Conservation (phyloP, 805 yeast species). For the Debaryomyces maramus region DNA sequence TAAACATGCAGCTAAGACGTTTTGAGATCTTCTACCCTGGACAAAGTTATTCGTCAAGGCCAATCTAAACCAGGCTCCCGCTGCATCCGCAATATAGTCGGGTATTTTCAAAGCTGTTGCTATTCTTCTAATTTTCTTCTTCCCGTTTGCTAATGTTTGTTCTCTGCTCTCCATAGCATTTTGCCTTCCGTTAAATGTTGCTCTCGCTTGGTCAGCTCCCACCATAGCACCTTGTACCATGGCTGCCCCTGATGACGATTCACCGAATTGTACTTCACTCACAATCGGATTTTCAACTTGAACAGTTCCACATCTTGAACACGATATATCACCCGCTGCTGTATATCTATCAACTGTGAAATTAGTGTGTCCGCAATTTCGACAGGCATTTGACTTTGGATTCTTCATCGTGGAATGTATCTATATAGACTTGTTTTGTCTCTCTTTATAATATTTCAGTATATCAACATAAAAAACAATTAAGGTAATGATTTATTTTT, state of each 20-base stretch:
- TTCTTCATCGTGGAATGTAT: neutral
- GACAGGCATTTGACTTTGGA: slow-evolving; percentile 16
- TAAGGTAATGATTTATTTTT: too few species aligned
- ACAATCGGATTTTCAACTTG: slow-evolving; percentile 92
- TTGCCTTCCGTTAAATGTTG: slow-evolving; percentile 65
- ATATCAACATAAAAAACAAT: too few species aligned
- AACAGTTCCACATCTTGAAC: slow-evolving; percentile 83
- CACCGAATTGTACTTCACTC: slow-evolving; percentile 93
- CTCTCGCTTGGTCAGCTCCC: slow-evolving; percentile 81
- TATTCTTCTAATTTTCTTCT: slow-evolving; percentile 71
- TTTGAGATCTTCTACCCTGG: slow-evolving; percentile 95
- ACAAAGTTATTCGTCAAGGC: slow-evolving; percentile 89
- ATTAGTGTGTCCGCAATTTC: slow-evolving; percentile 24
- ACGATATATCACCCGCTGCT: slow-evolving; percentile 71
- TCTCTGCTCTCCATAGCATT: slow-evolving; percentile 82
- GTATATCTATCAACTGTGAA: slow-evolving; percentile 24
- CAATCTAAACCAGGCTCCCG: slow-evolving; percentile 82
- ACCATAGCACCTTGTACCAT: slow-evolving; percentile 93
- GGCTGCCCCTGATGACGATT: slow-evolving; percentile 90
- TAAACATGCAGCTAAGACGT: slow-evolving; percentile 91
- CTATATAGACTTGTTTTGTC: too few species aligned
- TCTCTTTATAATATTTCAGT: too few species aligned
- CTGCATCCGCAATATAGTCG: slow-evolving; percentile 82
- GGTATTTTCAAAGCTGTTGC: slow-evolving; percentile 80
- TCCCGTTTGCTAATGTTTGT: slow-evolving; percentile 84